A percentile compares a stretch with the other conserved stretches of the same genome.
These are phyloP conservation scores for Yarrowia sp. DNA, from an alignment of 805 yeast species.

Conservation along the genomic window DNA sequence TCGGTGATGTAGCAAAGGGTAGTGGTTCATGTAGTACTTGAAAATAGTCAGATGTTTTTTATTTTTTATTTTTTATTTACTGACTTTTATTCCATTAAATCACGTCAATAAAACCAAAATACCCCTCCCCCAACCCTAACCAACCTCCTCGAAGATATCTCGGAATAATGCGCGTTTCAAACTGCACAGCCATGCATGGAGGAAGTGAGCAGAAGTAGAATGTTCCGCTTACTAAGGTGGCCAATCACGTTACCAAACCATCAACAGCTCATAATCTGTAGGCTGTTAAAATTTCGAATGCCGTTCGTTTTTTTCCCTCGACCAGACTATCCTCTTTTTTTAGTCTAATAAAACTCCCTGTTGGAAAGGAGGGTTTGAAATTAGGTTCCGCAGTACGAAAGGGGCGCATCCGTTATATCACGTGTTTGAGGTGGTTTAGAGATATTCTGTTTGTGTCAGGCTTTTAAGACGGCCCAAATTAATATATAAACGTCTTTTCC, in stretches of 20 bases:
- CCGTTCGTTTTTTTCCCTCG: too few species aligned
- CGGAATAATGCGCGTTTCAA: conserved; percentile 15
- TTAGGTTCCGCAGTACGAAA: not conserved
- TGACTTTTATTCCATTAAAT: too few species aligned
- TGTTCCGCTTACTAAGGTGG: not conserved
- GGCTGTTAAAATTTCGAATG: too few species aligned
- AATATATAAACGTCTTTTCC: not conserved
- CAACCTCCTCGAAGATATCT: not conserved
- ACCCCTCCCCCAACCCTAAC: not conserved
- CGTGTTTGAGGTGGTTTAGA: not conserved
- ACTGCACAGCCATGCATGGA: conserved; percentile 5
- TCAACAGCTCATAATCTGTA: too few species aligned
- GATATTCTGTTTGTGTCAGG: not conserved
- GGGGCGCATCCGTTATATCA: not conserved
- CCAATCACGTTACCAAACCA: too few species aligned
- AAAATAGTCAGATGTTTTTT: too few species aligned
- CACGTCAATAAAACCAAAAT: too few species aligned
- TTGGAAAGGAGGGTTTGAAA: not conserved
- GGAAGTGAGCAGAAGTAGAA: too few species aligned
- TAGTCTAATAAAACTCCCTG: not conserved
- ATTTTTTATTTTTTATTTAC: too few species aligned
- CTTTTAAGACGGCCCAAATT: not conserved
- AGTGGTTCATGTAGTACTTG: too few species aligned
- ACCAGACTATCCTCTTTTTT: too few species aligned
- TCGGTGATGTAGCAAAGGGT: too few species aligned